Base-by-base conservation (phyloP, 495 filamentous ascomycete species). In the Penicillium pancosmium region DNA sequence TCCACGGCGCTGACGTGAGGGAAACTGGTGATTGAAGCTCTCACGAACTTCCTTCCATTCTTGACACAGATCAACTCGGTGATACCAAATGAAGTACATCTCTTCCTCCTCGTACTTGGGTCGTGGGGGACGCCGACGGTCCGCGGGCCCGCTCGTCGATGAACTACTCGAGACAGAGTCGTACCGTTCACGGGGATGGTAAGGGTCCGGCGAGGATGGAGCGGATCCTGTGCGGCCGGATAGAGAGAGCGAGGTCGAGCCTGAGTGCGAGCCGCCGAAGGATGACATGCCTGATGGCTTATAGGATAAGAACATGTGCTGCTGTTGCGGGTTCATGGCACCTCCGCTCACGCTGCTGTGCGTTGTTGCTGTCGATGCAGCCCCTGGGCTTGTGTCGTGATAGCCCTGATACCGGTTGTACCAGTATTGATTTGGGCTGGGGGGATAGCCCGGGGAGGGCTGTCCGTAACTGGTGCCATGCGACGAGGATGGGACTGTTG, bases 81-180 rank as follows among this genome's bases (percentile, higher is more conserved):
- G 76, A 59, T 82, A 82, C 80, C 80, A 82, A 62, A 82, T 82
- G 57, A 82, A 82, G 66, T 79, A 78, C 70, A 79, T 78, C 53
- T 82, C 79, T 63, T 82, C 80, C 52, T 78, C 75, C 55, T 75
- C 74, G 62, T 82, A 82, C 61, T 78, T 80, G 27, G 78, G 79
- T 0, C 79, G 73, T 16, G 75, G 76, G 2, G 75, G 71, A 2
- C 78, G 76, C n/a, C 77, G 77, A 11, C 74, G 73, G 54, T 76
- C 73, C 6, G 53, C 54, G n/a, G 41, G 41, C 16, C 64, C 67
- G 62, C 65, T 70, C n/a, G 57, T 72, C 59, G 72, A 74, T 11
- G 76, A 78, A 52, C 65, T 74, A 65, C 75, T 79, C 27, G 76
- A 77, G 57, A 76, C 76, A 15, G 73, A 77, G 57, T 72, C 70